Percentiles rank a stretch among this genome's conserved stretches.
These are phyloP conservation scores for Golovinomyces cichoracearum DNA, from an alignment of 2,329 filamentous ascomycete genomes.

Conservation along the genomic window DNA sequence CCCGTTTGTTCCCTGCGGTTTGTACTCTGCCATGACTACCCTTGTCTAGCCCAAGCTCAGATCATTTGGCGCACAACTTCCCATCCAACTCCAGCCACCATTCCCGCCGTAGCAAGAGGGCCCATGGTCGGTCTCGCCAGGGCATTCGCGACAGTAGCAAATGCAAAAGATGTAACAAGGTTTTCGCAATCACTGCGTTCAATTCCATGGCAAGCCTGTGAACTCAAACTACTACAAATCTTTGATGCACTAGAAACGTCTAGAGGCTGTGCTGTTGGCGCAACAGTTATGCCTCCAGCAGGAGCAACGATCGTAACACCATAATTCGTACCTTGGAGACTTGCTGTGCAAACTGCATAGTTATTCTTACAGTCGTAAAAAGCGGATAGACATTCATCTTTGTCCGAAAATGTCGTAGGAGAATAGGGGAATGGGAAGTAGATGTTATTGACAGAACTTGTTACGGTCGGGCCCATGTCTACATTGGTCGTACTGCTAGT, in stretches of 20 bases:
- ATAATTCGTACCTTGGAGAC: slow-evolving; percentile 21
- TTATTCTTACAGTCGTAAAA: slow-evolving; percentile 26
- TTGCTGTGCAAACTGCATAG: slow-evolving; percentile 26
- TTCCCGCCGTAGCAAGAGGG: slow-evolving; percentile 7
- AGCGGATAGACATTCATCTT: slow-evolving; percentile 26
- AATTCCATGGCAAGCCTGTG: slow-evolving; percentile 22
- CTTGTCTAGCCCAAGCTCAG: slow-evolving; percentile 3
- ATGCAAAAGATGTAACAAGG: slow-evolving; percentile 9
- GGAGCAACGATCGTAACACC: slow-evolving; percentile 31
- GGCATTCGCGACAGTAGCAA: slow-evolving; percentile 5
- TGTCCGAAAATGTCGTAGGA: slow-evolving; percentile 24
- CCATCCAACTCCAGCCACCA: slow-evolving; percentile 9
- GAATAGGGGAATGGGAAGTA: slow-evolving; percentile 36
- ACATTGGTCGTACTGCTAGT: slow-evolving; percentile 4
- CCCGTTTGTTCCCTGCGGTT: no score
- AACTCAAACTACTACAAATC: slow-evolving; percentile 30
- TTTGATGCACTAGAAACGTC: slow-evolving; percentile 23
- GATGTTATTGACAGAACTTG: slow-evolving; percentile 25
- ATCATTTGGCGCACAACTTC: slow-evolving; percentile 9
- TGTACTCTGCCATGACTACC: background rate
- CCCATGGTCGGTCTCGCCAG: slow-evolving; percentile 9
- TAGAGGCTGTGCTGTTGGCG: slow-evolving; percentile 17
- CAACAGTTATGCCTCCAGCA: slow-evolving; percentile 26
- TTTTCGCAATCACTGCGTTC: slow-evolving; percentile 10
- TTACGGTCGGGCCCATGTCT: slow-evolving; percentile 7